Evolutionary conservation across 176 grass and related monocot species (phyloP).

Genomic region (Eragrostis curvula): DNA sequence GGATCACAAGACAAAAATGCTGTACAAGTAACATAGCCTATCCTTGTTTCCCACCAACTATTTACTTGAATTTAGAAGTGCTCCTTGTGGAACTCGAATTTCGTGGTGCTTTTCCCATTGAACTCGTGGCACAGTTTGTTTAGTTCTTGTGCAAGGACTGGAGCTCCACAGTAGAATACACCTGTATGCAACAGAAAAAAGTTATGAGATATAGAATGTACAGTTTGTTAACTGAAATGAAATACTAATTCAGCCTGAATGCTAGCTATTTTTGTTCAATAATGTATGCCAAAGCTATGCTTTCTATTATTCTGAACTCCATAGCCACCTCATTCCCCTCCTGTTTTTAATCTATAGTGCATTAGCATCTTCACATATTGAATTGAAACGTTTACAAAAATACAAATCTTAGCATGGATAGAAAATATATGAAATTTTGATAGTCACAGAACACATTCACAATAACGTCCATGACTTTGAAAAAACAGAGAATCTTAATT

Average conservation of each 20-base stretch:
- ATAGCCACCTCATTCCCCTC: not conserved
- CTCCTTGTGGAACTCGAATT: conserved; percentile 98
- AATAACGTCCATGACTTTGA: not conserved
- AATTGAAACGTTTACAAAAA: not conserved
- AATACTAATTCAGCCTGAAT: conserved; percentile 8
- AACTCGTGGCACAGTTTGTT: conserved; percentile 92
- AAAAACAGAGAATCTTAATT: conserved; percentile 23
- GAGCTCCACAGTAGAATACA: conserved; percentile 97
- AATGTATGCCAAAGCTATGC: not conserved
- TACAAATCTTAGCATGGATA: not conserved
- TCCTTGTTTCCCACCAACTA: conserved; percentile 33
- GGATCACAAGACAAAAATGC: conserved; percentile 55
- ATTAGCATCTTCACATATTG: not conserved
- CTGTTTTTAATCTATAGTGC: not conserved
- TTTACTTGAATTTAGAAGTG: conserved; percentile 81
- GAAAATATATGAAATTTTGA: not conserved
- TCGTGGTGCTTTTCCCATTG: conserved; percentile 79
- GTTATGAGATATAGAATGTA: not conserved
- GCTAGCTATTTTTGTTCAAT: not conserved
- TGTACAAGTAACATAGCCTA: conserved; percentile 46
- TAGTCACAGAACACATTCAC: not conserved
- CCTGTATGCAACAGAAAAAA: conserved; percentile 58
- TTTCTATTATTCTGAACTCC: not conserved
- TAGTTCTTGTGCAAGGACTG: conserved; percentile 89
- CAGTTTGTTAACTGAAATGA: not conserved